Base-by-base conservation (phyloP, 306 rosid genomes). In the Begonia peltatifolia region DNA sequence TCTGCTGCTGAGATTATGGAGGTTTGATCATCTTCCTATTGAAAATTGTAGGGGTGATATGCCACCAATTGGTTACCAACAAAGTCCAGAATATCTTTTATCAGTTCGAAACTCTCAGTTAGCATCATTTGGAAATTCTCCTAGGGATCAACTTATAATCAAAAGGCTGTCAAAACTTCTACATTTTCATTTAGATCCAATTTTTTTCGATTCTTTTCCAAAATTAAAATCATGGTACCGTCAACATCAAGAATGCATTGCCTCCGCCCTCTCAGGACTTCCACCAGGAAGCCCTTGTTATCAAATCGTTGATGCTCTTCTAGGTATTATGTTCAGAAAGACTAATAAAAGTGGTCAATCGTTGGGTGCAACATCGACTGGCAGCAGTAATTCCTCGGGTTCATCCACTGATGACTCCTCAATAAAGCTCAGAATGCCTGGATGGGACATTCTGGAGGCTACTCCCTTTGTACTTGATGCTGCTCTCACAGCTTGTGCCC, bases 401-500 rank as follows among this genome's bases (percentile, higher is more conserved):
- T 78, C 89, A 36, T 77, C 76, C 53, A 18, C 64, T 22, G 79
- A 82, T 53, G 95, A 85, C 30, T 52, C 94, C 72, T 63, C 65
- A 53, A 54, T 76, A 57, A 82, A 74, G 70, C 93, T 89, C 57
- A 74, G 77, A 74, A 83, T 89, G 53, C 90, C 97, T 66, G 90
- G 95, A 36, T 89, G 95, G 97, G 94, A 89, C 65, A 89, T 85
- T 64, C 79, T 89, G 15, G 82, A 82, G 77, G 97, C 87, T 50
- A 80, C 87, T 70, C 97, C 97, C 46, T 85, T 76, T 73, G 97
- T 82, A 54, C 85, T 89, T 61, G 90, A 85, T 72, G 90, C 97
- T 68, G 81, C 94, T 63, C 84, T 89, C 61, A 80, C 87, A 14
- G 93, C 94, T 20, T 82, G 94, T 71, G 95, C 94, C 59, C 76